A percentile compares a stretch with the other conserved stretches of the same genome.
phyloP scores from a whole-genome alignment of 352 stramenopile species.

The Phytophthora chlamydospora region DNA sequence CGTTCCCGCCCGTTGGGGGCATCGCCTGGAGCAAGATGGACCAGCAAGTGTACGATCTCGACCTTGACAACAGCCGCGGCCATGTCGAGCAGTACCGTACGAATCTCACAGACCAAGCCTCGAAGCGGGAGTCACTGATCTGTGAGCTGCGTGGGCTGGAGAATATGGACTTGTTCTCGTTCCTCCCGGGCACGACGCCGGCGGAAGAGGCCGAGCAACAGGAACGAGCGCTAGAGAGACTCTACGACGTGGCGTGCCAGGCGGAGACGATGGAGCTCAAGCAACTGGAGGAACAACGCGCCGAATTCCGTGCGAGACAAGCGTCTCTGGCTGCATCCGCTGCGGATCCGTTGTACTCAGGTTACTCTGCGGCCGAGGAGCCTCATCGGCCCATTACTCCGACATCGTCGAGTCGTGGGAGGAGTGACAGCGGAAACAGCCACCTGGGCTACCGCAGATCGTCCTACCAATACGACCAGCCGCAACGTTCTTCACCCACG shows the following conservation, averaged over 20 bases:
- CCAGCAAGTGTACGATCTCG: conserved; percentile 80
- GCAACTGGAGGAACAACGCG: conserved; percentile 55
- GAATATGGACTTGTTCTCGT: conserved; percentile 54
- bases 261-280: conserved; percentile 61
- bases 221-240: conserved; percentile 46
- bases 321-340: conserved; percentile 32
- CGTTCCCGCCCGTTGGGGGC: conserved; percentile 39
- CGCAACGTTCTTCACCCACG: conserved; percentile 20
- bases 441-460: conserved; percentile 31
- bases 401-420: conserved; percentile 26
- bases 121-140: conserved; percentile 69
- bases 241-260: conserved; percentile 63
- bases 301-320: conserved; percentile 41
- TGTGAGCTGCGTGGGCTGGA: conserved; percentile 51
- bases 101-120: conserved; percentile 69
- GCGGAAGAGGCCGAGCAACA: conserved; percentile 52
- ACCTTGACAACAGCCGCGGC: conserved; percentile 67
- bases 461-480: conserved; percentile 26
- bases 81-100: conserved; percentile 84
- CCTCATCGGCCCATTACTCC: conserved; percentile 24
- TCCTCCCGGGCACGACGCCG: conserved; percentile 37
- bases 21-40: conserved; percentile 82
- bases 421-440: conserved; percentile 32
- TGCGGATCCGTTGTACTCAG: conserved; percentile 37
- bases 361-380: conserved; percentile 27